Percentiles rank a stretch among this genome's conserved stretches.
Conservation (phyloP, 768 basidiomycete genomes). For the Psilocybe cubensis region DNA sequence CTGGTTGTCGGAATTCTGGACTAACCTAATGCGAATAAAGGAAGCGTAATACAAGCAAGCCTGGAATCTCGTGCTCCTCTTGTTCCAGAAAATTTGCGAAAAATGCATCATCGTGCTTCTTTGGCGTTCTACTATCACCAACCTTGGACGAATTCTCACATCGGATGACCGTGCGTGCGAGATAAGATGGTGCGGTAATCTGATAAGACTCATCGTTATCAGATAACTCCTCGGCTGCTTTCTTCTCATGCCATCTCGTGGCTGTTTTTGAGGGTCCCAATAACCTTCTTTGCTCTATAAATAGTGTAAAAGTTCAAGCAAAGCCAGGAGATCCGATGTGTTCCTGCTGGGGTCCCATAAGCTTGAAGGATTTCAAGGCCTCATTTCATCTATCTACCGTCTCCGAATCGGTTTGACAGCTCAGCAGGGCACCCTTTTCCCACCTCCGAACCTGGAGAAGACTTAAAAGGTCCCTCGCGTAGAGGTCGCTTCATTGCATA, state of each 20-base stretch:
- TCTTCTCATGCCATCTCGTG: background rate
- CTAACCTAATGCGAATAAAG: background rate
- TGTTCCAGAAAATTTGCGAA: background rate
- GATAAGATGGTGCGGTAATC: slow-evolving; percentile 22
- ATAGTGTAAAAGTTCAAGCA: slow-evolving; percentile 1
- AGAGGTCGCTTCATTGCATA: background rate
- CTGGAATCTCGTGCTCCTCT: background rate
- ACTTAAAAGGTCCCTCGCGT: background rate
- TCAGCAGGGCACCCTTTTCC: background rate
- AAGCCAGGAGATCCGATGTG: slow-evolving; percentile 1
- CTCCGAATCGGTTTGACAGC: background rate
- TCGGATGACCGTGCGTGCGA: slow-evolving; percentile 8
- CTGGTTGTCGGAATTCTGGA: no score
- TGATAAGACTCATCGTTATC: slow-evolving; percentile 21
- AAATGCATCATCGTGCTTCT: background rate
- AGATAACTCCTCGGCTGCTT: slow-evolving; percentile 18
- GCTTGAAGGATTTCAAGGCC: background rate
- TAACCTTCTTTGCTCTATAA: slow-evolving; percentile 11
- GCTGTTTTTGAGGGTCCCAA: background rate
- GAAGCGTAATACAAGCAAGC: background rate
- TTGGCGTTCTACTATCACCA: slow-evolving; percentile 1
- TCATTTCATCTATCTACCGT: background rate
- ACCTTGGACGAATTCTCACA: slow-evolving; percentile 5
- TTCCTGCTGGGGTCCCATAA: slow-evolving; percentile 4
- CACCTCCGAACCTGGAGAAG: background rate